Evolutionary conservation across 495 filamentous ascomycete species (phyloP).

Genomic region (Penicillium paxilli): DNA sequence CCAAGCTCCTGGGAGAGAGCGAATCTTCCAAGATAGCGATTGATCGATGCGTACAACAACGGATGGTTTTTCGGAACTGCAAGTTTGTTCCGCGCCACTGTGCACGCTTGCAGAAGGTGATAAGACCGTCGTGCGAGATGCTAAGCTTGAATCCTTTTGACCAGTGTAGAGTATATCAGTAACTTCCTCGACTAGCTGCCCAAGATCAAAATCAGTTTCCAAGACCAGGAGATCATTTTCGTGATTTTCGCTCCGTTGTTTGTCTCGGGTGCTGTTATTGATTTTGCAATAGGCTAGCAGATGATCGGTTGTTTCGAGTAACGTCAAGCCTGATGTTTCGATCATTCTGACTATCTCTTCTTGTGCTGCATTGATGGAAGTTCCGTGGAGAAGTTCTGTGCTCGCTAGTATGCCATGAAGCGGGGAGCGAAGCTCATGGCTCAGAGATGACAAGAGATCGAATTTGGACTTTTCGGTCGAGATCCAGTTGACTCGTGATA

Average conservation of each 20-base stretch:
- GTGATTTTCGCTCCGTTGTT: neutral
- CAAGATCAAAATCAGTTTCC: slow-evolving; percentile 44
- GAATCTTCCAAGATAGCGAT: slow-evolving; percentile 51
- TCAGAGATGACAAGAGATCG: slow-evolving; percentile 70
- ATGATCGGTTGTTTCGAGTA: slow-evolving; percentile 71
- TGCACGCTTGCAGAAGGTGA: neutral
- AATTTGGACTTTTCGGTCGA: slow-evolving; percentile 58
- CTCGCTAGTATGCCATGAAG: slow-evolving; percentile 68
- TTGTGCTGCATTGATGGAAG: slow-evolving; percentile 50
- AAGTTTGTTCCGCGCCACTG: neutral
- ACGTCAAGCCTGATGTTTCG: slow-evolving; percentile 62
- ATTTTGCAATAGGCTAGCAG: slow-evolving; percentile 61
- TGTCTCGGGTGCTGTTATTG: slow-evolving; percentile 35
- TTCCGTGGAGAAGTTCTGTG: slow-evolving; percentile 63
- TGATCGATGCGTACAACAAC: slow-evolving; percentile 59
- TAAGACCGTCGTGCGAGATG: neutral
- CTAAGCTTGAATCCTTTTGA: slow-evolving; percentile 11
- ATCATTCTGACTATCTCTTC: slow-evolving; percentile 62
- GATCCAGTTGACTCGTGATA: slow-evolving; percentile 52
- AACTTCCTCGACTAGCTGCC: slow-evolving; percentile 57
- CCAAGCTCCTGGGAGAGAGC: slow-evolving; percentile 60
- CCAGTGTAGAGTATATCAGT: slow-evolving; percentile 59
- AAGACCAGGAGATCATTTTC: slow-evolving; percentile 15
- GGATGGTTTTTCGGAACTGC: slow-evolving; percentile 20
- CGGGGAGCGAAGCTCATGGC: slow-evolving; percentile 72